Percentiles rank a stretch among this genome's conserved stretches.
Conservation (phyloP, 2,329 filamentous ascomycete genomes). For the Fusarium penzigii region DNA sequence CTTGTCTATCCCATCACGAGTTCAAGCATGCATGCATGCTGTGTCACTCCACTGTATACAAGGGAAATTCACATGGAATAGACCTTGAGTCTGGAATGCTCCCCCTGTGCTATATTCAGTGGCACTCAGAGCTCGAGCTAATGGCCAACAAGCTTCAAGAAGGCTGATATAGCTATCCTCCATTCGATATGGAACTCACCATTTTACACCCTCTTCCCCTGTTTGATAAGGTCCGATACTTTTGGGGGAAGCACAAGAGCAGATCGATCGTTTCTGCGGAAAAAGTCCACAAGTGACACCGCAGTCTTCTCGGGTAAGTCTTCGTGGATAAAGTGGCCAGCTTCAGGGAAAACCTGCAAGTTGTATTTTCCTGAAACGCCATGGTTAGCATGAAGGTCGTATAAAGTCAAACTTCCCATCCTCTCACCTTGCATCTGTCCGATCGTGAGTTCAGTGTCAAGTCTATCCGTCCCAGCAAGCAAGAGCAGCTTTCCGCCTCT, state of each 20-base stretch:
- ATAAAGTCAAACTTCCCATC: slow-evolving; percentile 12
- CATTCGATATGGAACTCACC: neutral
- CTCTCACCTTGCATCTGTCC: slow-evolving; percentile 88
- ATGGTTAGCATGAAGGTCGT: slow-evolving; percentile 11
- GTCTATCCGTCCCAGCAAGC: slow-evolving; percentile 82
- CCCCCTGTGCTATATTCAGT: no score
- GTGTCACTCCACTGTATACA: no score
- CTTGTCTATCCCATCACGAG: slow-evolving; percentile 3
- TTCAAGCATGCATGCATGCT: neutral
- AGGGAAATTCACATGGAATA: no score
- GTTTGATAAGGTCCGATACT: slow-evolving; percentile 71
- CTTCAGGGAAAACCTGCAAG: slow-evolving; percentile 89
- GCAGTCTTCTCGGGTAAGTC: slow-evolving; percentile 91
- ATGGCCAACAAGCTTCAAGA: neutral
- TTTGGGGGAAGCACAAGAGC: slow-evolving; percentile 88
- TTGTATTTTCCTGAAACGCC: slow-evolving; percentile 77
- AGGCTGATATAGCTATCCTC: neutral
- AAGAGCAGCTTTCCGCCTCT: slow-evolving; percentile 82
- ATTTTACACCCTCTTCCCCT: slow-evolving; percentile 59
- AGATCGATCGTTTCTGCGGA: slow-evolving; percentile 84
- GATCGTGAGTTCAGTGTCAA: slow-evolving; percentile 92
- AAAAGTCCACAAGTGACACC: slow-evolving; percentile 83
- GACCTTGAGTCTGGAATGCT: no score
- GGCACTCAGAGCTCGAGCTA: no score
- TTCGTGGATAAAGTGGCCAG: slow-evolving; percentile 96